Percentiles rank a stretch among this genome's conserved stretches.
Conservation (phyloP, 352 stramenopile genomes). For the Aphanomyces invadans region DNA sequence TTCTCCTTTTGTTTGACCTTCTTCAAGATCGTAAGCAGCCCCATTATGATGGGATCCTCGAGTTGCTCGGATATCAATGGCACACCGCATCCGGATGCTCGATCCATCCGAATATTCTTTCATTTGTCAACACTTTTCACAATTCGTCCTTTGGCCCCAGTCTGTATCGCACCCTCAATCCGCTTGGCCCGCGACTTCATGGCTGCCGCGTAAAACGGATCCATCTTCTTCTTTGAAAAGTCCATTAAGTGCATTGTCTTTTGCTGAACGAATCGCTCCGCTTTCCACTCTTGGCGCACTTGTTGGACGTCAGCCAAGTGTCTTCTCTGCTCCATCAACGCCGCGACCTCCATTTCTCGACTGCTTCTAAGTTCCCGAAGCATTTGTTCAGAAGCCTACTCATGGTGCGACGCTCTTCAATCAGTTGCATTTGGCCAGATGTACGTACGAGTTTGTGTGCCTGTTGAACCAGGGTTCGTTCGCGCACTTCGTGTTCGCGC, state of each 20-base stretch:
- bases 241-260: conserved; percentile 38
- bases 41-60: conserved; percentile 45
- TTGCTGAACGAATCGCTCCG: conserved; percentile 38
- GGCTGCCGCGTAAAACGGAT: conserved; percentile 51
- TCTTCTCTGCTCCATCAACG: conserved; percentile 47
- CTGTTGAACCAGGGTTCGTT: conserved; percentile 60
- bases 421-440: too few relatives aligned
- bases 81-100: too few relatives aligned
- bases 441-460: conserved; percentile 38
- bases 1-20: conserved; percentile 99
- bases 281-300: conserved; percentile 40
- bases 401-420: too few relatives aligned
- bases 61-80: background rate
- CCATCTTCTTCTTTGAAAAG: conserved; percentile 11
- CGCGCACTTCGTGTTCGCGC: conserved; percentile 44
- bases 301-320: conserved; percentile 53
- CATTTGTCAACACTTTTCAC: background rate
- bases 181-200: conserved; percentile 41
- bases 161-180: background rate
- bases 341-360: conserved; percentile 42
- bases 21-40: conserved; percentile 89
- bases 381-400: conserved; percentile 49
- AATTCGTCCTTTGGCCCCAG: background rate
- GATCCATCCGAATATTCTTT: background rate
- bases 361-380: conserved; percentile 56